These are phyloP conservation scores for Staphylotrichum longicolle DNA, from an alignment of 495 filamentous ascomycete species.

Conservation along the genomic window DNA sequence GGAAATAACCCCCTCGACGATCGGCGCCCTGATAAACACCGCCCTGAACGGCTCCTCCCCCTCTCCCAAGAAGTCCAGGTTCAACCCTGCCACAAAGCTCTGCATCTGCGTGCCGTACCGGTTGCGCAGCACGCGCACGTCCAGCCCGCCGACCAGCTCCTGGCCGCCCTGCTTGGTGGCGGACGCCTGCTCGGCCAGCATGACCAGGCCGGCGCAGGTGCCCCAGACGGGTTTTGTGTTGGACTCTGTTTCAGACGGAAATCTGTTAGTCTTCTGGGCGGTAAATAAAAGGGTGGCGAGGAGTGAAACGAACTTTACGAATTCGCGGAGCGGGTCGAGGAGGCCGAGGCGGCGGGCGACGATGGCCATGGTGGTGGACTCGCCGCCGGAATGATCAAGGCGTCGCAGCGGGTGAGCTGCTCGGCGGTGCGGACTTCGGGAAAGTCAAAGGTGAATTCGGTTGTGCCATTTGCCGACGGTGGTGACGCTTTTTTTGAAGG, in stretches of 20 bases:
- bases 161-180: conserved; percentile 87
- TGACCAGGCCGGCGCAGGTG: conserved; percentile 91
- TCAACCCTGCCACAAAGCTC: conserved; percentile 78
- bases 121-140: conserved; percentile 90
- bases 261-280: not conserved
- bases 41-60: conserved; percentile 59
- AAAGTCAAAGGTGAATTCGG: conserved; percentile 60
- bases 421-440: conserved; percentile 74
- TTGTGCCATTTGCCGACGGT: not conserved
- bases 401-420: conserved; percentile 72
- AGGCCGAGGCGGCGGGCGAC: conserved; percentile 77
- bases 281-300: not conserved
- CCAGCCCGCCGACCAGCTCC: conserved; percentile 87
- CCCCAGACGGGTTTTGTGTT: conserved; percentile 87
- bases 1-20: conserved; percentile 80
- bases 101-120: conserved; percentile 93
- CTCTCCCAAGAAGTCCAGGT: conserved; percentile 66
- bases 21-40: conserved; percentile 91
- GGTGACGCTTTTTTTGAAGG: not conserved
- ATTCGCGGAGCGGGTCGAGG: conserved; percentile 80
- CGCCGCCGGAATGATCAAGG: conserved; percentile 85
- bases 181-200: conserved; percentile 86
- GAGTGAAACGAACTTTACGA: conserved; percentile 74
- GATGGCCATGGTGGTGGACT: conserved; percentile 90
- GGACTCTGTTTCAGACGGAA: conserved; percentile 37